These are phyloP conservation scores for Calonectria montana DNA, from an alignment of 2,329 filamentous ascomycete species.

Conservation along the genomic window DNA sequence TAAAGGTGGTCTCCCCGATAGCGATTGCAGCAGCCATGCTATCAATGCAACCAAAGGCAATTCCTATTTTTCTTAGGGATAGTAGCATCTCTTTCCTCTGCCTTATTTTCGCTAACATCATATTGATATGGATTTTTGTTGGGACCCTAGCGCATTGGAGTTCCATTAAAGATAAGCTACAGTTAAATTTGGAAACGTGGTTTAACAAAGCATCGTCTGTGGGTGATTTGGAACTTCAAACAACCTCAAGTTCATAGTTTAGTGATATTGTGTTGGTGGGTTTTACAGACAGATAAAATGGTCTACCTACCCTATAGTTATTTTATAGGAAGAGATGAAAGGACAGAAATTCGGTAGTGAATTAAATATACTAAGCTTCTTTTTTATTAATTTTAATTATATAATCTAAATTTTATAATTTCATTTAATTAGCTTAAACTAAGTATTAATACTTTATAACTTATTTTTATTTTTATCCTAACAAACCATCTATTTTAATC, in stretches of 20 bases:
- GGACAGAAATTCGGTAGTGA: no score
- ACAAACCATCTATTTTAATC: no score
- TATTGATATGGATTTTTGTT: background rate
- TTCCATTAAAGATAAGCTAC: background rate
- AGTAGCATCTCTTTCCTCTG: background rate
- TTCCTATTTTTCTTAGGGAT: background rate
- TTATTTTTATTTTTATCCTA: no score
- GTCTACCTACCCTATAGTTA: no score
- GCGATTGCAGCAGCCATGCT: background rate
- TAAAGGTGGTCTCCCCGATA: background rate
- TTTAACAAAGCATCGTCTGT: background rate
- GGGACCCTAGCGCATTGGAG: background rate
- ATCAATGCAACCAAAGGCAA: background rate
- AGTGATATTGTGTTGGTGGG: no score
- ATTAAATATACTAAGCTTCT: no score
- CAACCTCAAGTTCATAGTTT: background rate
- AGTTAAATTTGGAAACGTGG: background rate
- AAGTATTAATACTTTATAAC: no score
- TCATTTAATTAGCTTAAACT: no score
- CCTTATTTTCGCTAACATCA: background rate
- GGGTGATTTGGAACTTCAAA: background rate
- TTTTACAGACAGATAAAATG: no score
- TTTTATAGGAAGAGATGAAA: no score
- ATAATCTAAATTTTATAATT: no score
- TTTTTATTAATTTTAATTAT: no score